phyloP scores from a whole-genome alignment of 192 early-diverging fungal species.

The Mortierella claussenii region DNA sequence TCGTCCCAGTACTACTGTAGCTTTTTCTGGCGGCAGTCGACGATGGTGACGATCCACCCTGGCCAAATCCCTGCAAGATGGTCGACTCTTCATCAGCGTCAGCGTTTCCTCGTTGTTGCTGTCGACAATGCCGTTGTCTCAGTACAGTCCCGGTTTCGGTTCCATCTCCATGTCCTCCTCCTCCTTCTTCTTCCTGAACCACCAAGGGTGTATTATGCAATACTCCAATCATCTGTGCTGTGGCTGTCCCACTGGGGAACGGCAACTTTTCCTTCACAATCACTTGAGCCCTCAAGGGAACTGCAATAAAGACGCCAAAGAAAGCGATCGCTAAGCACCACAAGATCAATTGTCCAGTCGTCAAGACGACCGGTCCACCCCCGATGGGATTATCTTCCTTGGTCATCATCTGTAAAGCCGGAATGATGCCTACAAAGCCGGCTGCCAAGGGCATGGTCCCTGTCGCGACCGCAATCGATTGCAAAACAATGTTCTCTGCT shows the following conservation, averaged over 20 bases:
- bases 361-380: slow-evolving; percentile 59
- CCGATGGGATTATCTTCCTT: slow-evolving; percentile 62
- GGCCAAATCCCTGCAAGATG: slow-evolving; percentile 9
- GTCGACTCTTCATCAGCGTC: slow-evolving; percentile 12
- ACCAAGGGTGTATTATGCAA: slow-evolving; percentile 71
- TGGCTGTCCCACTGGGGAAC: slow-evolving; percentile 89
- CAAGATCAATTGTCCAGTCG: slow-evolving; percentile 63
- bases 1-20: slow-evolving; percentile 6
- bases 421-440: slow-evolving; percentile 85
- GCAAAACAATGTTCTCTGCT: slow-evolving; percentile 87
- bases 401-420: slow-evolving; percentile 79
- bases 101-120: background rate
- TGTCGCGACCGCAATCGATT: slow-evolving; percentile 86
- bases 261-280: slow-evolving; percentile 84
- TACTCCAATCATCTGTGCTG: slow-evolving; percentile 85
- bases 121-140: background rate
- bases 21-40: background rate
- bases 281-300: slow-evolving; percentile 80
- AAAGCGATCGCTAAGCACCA: slow-evolving; percentile 84
- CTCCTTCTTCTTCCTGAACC: slow-evolving; percentile 5
- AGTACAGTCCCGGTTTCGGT: background rate
- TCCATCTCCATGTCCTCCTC: background rate
- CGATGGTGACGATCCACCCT: background rate
- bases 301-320: slow-evolving; percentile 93
- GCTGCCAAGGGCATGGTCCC: slow-evolving; percentile 87